A percentile compares a stretch with the other conserved stretches of the same genome.
Evolutionary conservation across 2,329 filamentous ascomycete species (phyloP).

Genomic region (Penicillium sumatraense): DNA sequence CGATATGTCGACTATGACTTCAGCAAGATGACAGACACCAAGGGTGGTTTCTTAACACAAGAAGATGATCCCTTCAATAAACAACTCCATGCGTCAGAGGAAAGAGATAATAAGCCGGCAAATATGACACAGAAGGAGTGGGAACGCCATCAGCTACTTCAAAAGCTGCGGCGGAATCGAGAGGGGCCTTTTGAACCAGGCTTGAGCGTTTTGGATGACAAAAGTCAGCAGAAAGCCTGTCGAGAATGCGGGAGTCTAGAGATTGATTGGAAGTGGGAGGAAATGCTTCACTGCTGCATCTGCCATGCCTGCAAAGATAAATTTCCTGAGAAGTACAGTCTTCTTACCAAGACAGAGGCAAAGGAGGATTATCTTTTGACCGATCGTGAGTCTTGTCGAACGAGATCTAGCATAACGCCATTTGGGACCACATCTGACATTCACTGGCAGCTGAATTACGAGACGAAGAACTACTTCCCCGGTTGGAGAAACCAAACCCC

Average conservation of each 20-base stretch:
- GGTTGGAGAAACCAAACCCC: slow-evolving; percentile 87
- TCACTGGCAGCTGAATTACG: slow-evolving; percentile 74
- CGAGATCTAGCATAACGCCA: too few relatives aligned
- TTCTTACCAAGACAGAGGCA: slow-evolving; percentile 96
- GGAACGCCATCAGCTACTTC: slow-evolving; percentile 80
- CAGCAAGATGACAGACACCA: slow-evolving; percentile 96
- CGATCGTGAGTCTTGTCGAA: slow-evolving; percentile 67
- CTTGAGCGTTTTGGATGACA: slow-evolving; percentile 72
- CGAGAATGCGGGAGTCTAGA: slow-evolving; percentile 81
- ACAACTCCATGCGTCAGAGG: slow-evolving; percentile 64
- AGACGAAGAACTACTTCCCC: slow-evolving; percentile 83
- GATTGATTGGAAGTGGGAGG: slow-evolving; percentile 95
- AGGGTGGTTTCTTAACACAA: slow-evolving; percentile 88
- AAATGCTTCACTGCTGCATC: slow-evolving; percentile 75
- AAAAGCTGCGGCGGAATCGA: slow-evolving; percentile 72
- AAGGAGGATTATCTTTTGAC: slow-evolving; percentile 94
- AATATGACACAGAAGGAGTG: slow-evolving; percentile 91
- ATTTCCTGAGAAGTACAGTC: slow-evolving; percentile 86
- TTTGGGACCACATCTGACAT: slow-evolving; percentile 9
- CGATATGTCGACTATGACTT: slow-evolving; percentile 98
- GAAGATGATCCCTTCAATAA: slow-evolving; percentile 92
- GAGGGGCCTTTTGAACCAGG: slow-evolving; percentile 87
- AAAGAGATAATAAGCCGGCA: slow-evolving; percentile 69
- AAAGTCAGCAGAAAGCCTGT: slow-evolving; percentile 72
- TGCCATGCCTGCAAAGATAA: slow-evolving; percentile 89